phyloP scores from a whole-genome alignment of 108 stramenopile genomes.

The Halocafeteria seosinensis region DNA sequence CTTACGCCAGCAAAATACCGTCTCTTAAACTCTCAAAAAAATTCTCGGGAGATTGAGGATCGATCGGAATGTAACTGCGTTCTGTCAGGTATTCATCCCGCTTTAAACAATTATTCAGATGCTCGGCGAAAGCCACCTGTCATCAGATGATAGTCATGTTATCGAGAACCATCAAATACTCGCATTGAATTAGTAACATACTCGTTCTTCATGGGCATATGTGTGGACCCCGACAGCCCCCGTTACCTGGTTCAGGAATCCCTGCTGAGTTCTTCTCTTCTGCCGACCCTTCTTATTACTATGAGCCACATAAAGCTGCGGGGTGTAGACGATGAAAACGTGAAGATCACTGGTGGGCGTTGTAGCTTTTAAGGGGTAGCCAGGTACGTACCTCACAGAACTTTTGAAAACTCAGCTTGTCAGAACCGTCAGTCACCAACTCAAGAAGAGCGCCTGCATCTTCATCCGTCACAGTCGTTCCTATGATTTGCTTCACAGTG shows the following conservation, averaged over 20 bases:
- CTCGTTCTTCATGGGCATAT: neutral
- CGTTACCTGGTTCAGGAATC: neutral
- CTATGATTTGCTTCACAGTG: no score
- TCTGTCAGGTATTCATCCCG: neutral
- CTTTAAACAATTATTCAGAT: neutral
- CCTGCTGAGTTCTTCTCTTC: no score
- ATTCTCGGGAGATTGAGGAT: conserved; percentile 1
- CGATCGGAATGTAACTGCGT: conserved; percentile 10
- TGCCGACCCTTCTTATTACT: no score
- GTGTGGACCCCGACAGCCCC: neutral
- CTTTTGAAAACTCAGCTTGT: no score
- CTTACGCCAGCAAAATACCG: conserved; percentile 20
- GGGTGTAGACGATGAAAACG: no score
- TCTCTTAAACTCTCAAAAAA: conserved; percentile 25
- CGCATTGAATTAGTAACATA: neutral
- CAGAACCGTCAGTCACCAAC: no score
- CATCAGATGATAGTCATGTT: neutral
- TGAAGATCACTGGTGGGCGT: no score
- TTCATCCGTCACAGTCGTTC: no score
- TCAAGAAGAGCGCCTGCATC: no score
- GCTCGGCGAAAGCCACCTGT: neutral
- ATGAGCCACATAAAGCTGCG: no score
- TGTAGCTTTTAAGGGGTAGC: no score
- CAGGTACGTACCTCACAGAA: no score
- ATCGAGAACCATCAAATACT: neutral